Base-by-base conservation (phyloP, 2,329 filamentous ascomycete genomes). In the Drechslerella stenobrocha region DNA sequence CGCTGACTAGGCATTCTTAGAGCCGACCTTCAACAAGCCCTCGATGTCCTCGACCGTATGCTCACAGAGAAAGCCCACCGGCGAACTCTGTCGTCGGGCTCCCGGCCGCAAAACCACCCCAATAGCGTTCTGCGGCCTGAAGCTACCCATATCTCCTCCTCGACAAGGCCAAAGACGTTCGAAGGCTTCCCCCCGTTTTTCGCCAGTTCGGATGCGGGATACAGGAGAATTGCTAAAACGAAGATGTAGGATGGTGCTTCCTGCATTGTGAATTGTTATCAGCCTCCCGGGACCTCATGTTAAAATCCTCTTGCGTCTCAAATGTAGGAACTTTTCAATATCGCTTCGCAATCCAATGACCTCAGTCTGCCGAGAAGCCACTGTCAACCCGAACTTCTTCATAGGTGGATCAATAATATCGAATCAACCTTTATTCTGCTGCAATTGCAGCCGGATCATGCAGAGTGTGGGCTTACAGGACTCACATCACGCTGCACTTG, bases 281-380 rank as follows among this genome's bases (percentile, higher is more conserved):
- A n/a, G n/a, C n/a, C n/a, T n/a, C n/a, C n/a, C n/a, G n/a, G n/a
- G n/a, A n/a, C n/a, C n/a, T n/a, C n/a, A n/a, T n/a, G n/a, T 22
- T 30, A 46, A 1, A 9, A 22, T 47, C 6, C 46, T 32, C 6
- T 40, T 18, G 23, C 23, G 1, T 26, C 5, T 22, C 4, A 3
- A 32, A 11, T 26, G 7, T 52, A 67, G 63, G 63, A 60, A 60
- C 44, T 67, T 67, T 34, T 67, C 63, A 28, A 56, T 67, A 45
- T 67, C 63, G 2, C 55, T 56, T n/a, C 63, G 63, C n/a, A 60
- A 67, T 30, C 63, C 63, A 7, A 60, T 67, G 63, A 45, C 44
- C 8, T 67, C 63, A 5, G 52, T 67, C 20, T 67, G 63, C 18
- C 32, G 63, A 28, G 63, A 67, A 37, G 63, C 57, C 13, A 51